Conservation (phyloP, 306 rosid genomes). For the Cicer bijugum region DNA sequence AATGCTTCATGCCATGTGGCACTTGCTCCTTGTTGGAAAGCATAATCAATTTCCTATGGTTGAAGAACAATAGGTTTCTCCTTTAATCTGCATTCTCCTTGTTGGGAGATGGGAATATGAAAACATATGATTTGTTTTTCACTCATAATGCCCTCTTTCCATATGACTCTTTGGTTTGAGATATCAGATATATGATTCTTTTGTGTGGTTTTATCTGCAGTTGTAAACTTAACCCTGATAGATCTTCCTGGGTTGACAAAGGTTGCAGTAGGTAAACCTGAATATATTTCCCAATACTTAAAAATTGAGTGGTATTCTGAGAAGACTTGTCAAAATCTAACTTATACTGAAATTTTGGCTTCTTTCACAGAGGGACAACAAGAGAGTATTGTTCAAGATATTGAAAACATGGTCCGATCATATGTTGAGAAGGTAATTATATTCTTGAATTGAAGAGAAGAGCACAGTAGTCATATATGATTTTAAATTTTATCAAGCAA, state of each 20-base stretch:
- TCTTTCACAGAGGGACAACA: constrained; percentile 85
- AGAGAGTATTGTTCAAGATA: constrained; percentile 89
- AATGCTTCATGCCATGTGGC: constrained; percentile 10
- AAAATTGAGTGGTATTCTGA: constrained; percentile 29
- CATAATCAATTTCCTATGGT: neutral
- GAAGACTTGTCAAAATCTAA: constrained; percentile 17
- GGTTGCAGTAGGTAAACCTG: constrained; percentile 93
- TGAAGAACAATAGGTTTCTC: constrained; percentile 20
- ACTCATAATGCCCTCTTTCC: constrained; percentile 16
- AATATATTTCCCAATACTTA: constrained; percentile 21
- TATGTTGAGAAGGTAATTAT: constrained; percentile 91
- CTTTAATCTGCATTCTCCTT: constrained; percentile 6
- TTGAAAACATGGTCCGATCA: constrained; percentile 95
- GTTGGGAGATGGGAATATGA: constrained; percentile 11
- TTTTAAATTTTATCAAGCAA: neutral
- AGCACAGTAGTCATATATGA: constrained; percentile 1
- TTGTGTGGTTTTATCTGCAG: constrained; percentile 61
- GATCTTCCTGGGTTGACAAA: constrained; percentile 99
- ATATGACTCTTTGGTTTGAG: constrained; percentile 33
- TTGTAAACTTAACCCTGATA: constrained; percentile 92
- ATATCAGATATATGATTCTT: constrained; percentile 40
- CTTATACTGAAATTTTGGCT: constrained; percentile 43
- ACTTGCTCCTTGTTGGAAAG: constrained; percentile 30
- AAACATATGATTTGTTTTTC: constrained; percentile 11
- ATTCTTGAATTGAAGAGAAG: constrained; percentile 33